These are phyloP conservation scores for Saccharomycopsis sp. DNA, from an alignment of 805 yeast genomes.

Conservation along the genomic window DNA sequence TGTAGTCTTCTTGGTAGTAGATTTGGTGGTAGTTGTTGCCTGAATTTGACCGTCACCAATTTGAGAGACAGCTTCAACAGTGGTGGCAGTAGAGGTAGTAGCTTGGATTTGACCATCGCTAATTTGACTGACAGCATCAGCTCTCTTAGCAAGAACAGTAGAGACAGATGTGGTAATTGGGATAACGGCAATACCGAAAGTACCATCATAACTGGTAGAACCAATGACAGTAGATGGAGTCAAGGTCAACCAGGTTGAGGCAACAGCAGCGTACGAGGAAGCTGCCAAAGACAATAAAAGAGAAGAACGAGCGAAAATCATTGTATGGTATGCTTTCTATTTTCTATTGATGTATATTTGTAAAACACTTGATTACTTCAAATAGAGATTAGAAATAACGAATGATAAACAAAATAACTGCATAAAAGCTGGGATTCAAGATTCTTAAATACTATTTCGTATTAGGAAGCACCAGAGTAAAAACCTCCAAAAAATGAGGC, in stretches of 20 bases:
- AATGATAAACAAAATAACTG: background rate
- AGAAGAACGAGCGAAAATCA: conserved; percentile 1
- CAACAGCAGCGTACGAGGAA: background rate
- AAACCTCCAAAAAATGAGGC: background rate
- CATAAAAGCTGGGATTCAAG: background rate
- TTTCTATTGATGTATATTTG: too few relatives aligned
- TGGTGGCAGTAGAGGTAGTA: conserved; percentile 25
- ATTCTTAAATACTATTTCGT: background rate
- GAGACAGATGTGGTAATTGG: conserved; percentile 31
- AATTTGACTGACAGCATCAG: conserved; percentile 25
- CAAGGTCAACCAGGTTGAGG: conserved; percentile 34
- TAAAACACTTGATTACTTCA: too few relatives aligned
- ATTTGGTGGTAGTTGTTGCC: conserved; percentile 26
- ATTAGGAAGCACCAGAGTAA: background rate
- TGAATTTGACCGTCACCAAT: conserved; percentile 39
- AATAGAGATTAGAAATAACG: too few relatives aligned
- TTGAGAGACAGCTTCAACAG: conserved; percentile 30
- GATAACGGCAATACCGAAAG: conserved; percentile 39
- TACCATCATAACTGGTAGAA: conserved; percentile 31
- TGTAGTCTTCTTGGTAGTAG: conserved; percentile 22
- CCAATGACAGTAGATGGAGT: conserved; percentile 38
- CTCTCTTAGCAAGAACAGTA: conserved; percentile 11
- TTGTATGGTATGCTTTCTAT: background rate
- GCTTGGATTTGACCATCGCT: conserved; percentile 42
- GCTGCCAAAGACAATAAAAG: background rate